Percentiles rank a stretch among this genome's conserved stretches.
These are phyloP conservation scores for Carex parvula DNA, from an alignment of 176 grass and related monocot species.

Conservation along the genomic window DNA sequence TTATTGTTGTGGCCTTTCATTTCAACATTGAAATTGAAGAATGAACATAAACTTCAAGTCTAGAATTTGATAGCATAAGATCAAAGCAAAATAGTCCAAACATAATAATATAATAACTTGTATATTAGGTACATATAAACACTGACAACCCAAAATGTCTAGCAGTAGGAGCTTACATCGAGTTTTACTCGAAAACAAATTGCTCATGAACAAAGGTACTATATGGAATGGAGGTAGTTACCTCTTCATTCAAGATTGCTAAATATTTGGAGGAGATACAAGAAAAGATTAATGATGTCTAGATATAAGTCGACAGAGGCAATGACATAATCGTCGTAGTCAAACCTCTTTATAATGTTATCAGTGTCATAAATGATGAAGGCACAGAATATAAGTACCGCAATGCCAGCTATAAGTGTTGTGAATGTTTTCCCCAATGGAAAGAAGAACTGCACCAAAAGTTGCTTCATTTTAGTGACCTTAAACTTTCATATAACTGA, in stretches of 20 bases:
- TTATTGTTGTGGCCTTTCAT: neutral
- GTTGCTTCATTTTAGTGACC: neutral
- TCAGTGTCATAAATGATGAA: conserved; percentile 64
- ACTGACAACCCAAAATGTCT: neutral
- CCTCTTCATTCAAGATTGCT: conserved; percentile 32
- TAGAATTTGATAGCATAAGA: neutral
- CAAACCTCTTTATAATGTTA: conserved; percentile 54
- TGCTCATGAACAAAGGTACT: neutral
- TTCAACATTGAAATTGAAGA: neutral
- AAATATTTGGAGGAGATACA: conserved; percentile 33
- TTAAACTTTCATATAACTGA: neutral
- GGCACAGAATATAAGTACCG: conserved; percentile 49
- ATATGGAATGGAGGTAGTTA: too few species aligned
- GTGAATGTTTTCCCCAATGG: conserved; percentile 43
- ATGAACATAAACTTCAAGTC: neutral
- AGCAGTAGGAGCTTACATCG: neutral
- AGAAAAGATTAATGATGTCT: conserved; percentile 58
- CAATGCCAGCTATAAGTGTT: conserved; percentile 39
- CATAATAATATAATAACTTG: neutral
- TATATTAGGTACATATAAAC: too few species aligned
- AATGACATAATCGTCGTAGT: conserved; percentile 46
- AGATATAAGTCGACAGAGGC: conserved; percentile 55
- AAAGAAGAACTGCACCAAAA: conserved; percentile 41
- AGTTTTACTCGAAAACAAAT: neutral
- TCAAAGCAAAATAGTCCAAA: neutral